A percentile compares a stretch with the other conserved stretches of the same genome.
Evolutionary conservation across 2,329 filamentous ascomycete species (phyloP).

Genomic region (Penicillium italicum): DNA sequence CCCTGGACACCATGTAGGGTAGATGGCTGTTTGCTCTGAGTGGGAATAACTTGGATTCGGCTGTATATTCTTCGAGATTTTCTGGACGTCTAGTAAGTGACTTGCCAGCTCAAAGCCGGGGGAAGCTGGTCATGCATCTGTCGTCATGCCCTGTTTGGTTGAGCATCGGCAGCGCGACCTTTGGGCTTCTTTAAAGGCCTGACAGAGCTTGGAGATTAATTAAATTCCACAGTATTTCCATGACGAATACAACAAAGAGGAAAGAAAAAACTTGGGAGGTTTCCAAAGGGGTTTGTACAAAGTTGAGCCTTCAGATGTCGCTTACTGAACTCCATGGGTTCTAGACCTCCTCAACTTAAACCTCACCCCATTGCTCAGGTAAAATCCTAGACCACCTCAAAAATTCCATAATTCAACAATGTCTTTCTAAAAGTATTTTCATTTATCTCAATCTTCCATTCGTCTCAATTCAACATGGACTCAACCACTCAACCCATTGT

Average conservation of each 20-base stretch:
- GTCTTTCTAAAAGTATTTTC: not conserved
- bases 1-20: not conserved
- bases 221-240: not conserved
- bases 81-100: not conserved
- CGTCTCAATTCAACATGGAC: not conserved
- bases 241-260: not conserved
- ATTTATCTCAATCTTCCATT: not conserved
- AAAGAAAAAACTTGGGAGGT: not conserved
- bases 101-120: not conserved
- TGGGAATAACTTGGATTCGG: no score
- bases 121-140: not conserved
- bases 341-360: not conserved
- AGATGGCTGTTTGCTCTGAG: not conserved
- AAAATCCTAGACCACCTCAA: not conserved
- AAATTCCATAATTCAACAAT: not conserved
- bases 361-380: not conserved
- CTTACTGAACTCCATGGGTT: not conserved
- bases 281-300: not conserved
- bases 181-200: not conserved
- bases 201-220: not conserved
- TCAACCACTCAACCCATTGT: constrained; percentile 9
- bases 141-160: not conserved
- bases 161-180: not conserved
- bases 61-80: not conserved
- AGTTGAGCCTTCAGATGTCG: not conserved